Percentiles rank a stretch among this genome's conserved stretches.
phyloP scores from a whole-genome alignment of 192 early-diverging fungal species.

The Mortierella antarctica region DNA sequence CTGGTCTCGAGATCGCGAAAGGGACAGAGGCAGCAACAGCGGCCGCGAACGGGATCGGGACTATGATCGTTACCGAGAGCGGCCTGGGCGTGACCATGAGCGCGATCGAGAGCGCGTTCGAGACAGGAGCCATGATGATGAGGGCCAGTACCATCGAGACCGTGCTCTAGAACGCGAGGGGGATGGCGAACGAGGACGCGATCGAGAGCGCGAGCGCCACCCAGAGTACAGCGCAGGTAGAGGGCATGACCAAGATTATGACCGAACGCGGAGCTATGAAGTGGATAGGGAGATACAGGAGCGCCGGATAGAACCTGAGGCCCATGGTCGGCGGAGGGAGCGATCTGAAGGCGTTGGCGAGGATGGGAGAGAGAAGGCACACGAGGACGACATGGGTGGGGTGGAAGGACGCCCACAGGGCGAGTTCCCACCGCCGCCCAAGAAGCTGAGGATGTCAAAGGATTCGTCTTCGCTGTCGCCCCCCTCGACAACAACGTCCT shows the following conservation, averaged over 20 bases:
- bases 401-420: neutral
- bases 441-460: conserved; percentile 44
- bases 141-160: conserved; percentile 39
- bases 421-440: conserved; percentile 17
- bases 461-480: conserved; percentile 38
- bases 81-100: conserved; percentile 36
- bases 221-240: conserved; percentile 4
- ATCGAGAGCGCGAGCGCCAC: conserved; percentile 29
- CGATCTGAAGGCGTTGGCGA: conserved; percentile 21
- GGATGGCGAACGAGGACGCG: conserved; percentile 6
- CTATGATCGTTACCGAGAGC: conserved; percentile 39
- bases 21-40: conserved; percentile 19
- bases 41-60: conserved; percentile 37
- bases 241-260: conserved; percentile 14
- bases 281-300: conserved; percentile 4
- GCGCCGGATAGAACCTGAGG: neutral
- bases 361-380: conserved; percentile 8
- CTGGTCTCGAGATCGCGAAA: conserved; percentile 41
- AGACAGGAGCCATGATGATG: conserved; percentile 38
- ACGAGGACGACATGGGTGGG: neutral
- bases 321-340: conserved; percentile 9
- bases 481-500: conserved; percentile 27
- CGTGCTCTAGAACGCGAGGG: conserved; percentile 13
- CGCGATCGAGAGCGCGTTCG: conserved; percentile 27
- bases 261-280: conserved; percentile 11